These are phyloP conservation scores for Betula pendula DNA, from an alignment of 306 rosid species.

Conservation along the genomic window DNA sequence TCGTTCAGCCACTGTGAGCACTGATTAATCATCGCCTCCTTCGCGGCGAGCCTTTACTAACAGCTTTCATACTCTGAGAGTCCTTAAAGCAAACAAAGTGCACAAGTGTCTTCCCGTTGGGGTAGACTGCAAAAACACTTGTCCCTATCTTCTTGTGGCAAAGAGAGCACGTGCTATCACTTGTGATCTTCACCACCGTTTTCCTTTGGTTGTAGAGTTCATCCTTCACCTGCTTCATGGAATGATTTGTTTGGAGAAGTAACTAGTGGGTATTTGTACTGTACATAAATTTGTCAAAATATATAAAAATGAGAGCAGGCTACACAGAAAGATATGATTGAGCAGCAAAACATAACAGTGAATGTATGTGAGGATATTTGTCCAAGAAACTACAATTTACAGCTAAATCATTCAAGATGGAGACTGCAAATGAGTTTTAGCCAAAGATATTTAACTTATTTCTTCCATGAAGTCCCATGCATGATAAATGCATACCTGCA, in stretches of 20 bases:
- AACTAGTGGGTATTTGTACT: neutral
- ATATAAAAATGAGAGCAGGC: neutral
- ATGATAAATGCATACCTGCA: conserved; percentile 65
- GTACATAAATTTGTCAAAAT: neutral
- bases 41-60: conserved; percentile 60
- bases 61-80: conserved; percentile 90
- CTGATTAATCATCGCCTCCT: conserved; percentile 47
- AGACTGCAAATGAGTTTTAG: neutral
- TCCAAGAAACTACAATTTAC: neutral
- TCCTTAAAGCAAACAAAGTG: conserved; percentile 94
- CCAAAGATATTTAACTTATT: neutral
- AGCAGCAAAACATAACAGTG: neutral
- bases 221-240: conserved; percentile 70
- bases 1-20: neutral
- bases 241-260: neutral
- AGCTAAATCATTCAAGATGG: neutral
- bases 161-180: conserved; percentile 92
- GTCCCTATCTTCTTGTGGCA: conserved; percentile 95
- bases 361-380: neutral
- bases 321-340: neutral
- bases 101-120: conserved; percentile 87
- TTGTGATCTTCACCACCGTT: conserved; percentile 65
- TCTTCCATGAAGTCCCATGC: conserved; percentile 11
- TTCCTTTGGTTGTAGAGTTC: conserved; percentile 81
- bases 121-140: conserved; percentile 90